phyloP scores from a whole-genome alignment of 495 filamentous ascomycete species.

The Achaetomiella virescens region DNA sequence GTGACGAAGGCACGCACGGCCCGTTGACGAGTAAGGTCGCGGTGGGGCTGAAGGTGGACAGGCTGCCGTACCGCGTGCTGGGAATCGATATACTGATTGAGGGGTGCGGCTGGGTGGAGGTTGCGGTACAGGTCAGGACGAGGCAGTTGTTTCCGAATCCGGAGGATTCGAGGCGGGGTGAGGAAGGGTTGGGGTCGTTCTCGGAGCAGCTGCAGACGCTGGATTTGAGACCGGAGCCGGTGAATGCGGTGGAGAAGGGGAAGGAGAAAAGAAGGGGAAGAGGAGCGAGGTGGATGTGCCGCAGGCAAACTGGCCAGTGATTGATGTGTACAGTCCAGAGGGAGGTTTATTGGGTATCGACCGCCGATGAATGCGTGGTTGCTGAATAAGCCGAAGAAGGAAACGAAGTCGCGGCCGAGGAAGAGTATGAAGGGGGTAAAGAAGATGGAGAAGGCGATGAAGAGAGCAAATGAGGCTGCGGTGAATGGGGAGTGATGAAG shows the following conservation, averaged over 20 bases:
- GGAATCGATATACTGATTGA: conserved; percentile 82
- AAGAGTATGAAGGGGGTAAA: conserved; percentile 56
- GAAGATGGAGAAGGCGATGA: conserved; percentile 41
- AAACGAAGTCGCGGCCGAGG: conserved; percentile 38
- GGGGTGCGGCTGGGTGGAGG: conserved; percentile 87
- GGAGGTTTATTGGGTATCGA: conserved; percentile 68
- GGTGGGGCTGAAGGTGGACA: conserved; percentile 47
- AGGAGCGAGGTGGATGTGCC: conserved; percentile 33
- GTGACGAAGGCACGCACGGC: conserved; percentile 64
- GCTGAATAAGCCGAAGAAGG: conserved; percentile 32
- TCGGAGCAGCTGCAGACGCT: neutral
- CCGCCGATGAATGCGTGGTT: conserved; percentile 69
- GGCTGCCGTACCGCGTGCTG: conserved; percentile 71
- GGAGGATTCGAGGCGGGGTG: conserved; percentile 3
- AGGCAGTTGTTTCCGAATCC: conserved; percentile 28
- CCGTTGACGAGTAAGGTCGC: conserved; percentile 49
- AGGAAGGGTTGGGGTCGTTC: neutral
- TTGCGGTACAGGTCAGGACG: conserved; percentile 71
- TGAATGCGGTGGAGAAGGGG: conserved; percentile 4
- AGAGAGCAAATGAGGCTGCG: conserved; percentile 8
- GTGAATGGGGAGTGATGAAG: neutral
- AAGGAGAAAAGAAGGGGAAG: conserved; percentile 32
- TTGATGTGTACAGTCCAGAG: conserved; percentile 82
- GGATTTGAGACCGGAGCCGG: conserved; percentile 15
- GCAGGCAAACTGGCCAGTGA: conserved; percentile 49